Conservation (phyloP, 1,284 basidiomycete genomes). For the Wallemia ichthyophaga region DNA sequence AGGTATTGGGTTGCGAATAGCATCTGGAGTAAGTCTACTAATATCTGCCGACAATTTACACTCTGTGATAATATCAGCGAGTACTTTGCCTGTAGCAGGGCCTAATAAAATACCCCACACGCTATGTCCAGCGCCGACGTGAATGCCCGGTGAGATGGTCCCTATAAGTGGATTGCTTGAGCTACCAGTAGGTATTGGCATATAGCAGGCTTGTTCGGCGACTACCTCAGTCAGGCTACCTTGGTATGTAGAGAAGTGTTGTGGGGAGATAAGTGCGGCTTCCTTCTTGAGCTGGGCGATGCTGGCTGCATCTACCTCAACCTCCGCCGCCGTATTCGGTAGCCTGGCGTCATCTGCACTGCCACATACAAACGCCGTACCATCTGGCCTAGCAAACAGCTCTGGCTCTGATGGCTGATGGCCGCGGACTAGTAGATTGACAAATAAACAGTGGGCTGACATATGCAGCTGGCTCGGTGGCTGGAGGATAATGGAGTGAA, state of each 20-base stretch:
- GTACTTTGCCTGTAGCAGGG: constrained; percentile 14
- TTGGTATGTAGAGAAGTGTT: constrained; percentile 8
- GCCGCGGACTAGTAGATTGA: neutral
- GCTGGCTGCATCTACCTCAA: constrained; percentile 9
- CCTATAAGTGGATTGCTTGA: constrained; percentile 14
- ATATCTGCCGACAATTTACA: constrained; percentile 15
- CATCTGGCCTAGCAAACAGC: constrained; percentile 5
- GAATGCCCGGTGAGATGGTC: constrained; percentile 10
- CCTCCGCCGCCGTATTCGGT: constrained; percentile 12
- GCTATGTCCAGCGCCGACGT: constrained; percentile 14
- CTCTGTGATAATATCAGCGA: constrained; percentile 15
- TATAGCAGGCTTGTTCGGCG: constrained; percentile 15
- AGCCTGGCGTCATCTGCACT: constrained; percentile 13
- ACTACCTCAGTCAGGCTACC: constrained; percentile 8
- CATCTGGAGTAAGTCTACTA: constrained; percentile 8
- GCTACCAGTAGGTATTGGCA: constrained; percentile 12
- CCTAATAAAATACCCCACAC: constrained; percentile 11
- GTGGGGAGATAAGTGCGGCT: constrained; percentile 12
- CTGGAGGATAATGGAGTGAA: constrained; percentile 14
- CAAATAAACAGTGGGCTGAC: neutral
- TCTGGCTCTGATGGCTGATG: constrained; percentile 10
- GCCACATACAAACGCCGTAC: constrained; percentile 14
- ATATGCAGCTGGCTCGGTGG: constrained; percentile 3
- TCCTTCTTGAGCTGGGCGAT: constrained; percentile 12
- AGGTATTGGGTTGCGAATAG: neutral